Conservation (phyloP, 345 rosid genomes). For the Cardiospermum halicacabum region DNA sequence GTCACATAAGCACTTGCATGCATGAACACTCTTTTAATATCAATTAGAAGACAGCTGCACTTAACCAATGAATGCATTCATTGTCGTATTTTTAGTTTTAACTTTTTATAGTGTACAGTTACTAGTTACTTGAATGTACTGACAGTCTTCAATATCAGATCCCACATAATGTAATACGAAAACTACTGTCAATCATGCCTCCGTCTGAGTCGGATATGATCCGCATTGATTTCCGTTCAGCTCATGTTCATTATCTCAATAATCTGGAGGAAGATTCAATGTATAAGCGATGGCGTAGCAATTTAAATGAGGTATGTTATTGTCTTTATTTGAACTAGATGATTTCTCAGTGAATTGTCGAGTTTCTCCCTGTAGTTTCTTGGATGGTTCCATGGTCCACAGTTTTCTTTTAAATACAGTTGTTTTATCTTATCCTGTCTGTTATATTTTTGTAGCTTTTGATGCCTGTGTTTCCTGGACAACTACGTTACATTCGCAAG, state of each 20-base stretch:
- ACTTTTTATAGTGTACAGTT: too few relatives aligned
- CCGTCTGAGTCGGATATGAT: constrained; percentile 69
- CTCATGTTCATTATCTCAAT: constrained; percentile 87
- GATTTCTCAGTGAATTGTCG: constrained; percentile 1
- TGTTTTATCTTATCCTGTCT: not conserved
- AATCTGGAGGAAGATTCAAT: constrained; percentile 96
- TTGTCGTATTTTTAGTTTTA: too few relatives aligned
- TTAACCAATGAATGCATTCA: too few relatives aligned
- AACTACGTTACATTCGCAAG: constrained; percentile 88
- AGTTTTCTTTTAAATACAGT: constrained; percentile 13
- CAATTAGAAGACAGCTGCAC: too few relatives aligned
- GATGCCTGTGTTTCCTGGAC: constrained; percentile 98
- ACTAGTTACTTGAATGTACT: not conserved
- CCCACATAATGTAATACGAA: constrained; percentile 53
- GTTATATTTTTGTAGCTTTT: constrained; percentile 58
- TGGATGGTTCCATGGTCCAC: not conserved
- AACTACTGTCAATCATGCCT: constrained; percentile 60
- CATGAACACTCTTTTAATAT: too few relatives aligned
- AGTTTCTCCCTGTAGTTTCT: not conserved
- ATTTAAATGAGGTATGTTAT: constrained; percentile 70
- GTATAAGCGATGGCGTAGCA: constrained; percentile 94
- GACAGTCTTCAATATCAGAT: constrained; percentile 41
- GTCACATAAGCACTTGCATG: too few relatives aligned
- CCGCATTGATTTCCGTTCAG: constrained; percentile 87
- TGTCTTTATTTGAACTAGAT: constrained; percentile 14